Evolutionary conservation across 371 early-diverging fungal species (phyloP).

Genomic region (Zopfochytrium polystomum): DNA sequence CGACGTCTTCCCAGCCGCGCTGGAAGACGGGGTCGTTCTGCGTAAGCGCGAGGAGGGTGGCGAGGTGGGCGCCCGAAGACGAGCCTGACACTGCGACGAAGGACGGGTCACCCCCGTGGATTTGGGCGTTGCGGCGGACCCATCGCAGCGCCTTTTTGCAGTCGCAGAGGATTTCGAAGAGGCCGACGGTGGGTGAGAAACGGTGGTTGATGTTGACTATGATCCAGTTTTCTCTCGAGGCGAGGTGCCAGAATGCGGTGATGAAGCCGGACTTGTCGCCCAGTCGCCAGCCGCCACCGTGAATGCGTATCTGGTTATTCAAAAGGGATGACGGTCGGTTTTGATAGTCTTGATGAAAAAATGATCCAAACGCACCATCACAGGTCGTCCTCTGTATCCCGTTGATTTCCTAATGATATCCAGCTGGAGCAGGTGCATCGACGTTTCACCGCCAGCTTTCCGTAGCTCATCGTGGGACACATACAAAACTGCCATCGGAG

Average conservation of each 20-base stretch:
- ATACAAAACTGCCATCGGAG: conserved; percentile 65
- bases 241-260: conserved; percentile 40
- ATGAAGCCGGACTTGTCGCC: conserved; percentile 54
- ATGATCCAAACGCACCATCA: too few species aligned
- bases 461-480: conserved; percentile 51
- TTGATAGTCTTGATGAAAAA: too few species aligned
- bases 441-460: conserved; percentile 41
- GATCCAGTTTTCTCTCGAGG: conserved; percentile 51
- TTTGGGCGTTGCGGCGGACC: conserved; percentile 58
- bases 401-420: conserved; percentile 44
- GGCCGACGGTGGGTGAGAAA: conserved; percentile 50
- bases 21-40: conserved; percentile 61
- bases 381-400: conserved; percentile 44
- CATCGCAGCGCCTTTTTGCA: too few species aligned
- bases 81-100: conserved; percentile 66
- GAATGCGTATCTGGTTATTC: conserved; percentile 60
- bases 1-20: conserved; percentile 67
- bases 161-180: too few species aligned
- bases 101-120: conserved; percentile 68
- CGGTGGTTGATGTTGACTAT: conserved; percentile 69
- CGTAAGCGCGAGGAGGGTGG: conserved; percentile 63
- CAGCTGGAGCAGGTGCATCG: conserved; percentile 43
- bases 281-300: conserved; percentile 62
- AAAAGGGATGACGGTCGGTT: too few species aligned
- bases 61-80: conserved; percentile 69